Base-by-base conservation (phyloP, 257 asterid species). In the Gentiana macrophylla region DNA sequence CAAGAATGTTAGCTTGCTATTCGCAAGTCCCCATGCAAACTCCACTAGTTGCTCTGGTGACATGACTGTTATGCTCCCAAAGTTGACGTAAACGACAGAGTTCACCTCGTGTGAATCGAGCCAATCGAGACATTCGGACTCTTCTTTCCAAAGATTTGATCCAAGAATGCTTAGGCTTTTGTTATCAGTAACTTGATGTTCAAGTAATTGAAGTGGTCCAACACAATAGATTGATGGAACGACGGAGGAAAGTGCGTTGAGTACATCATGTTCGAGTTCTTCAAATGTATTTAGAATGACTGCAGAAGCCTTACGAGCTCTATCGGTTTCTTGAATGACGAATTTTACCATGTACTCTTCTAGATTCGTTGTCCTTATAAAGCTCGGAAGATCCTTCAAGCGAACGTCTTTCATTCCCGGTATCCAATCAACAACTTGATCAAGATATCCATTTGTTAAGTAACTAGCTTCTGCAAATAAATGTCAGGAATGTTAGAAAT, bases 81-180 rank as follows among this genome's bases (percentile, higher is more conserved):
- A 74, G 32, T 74, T 74, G 57, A 70, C 80, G 67, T 70, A 74
- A 24, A 74, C 68, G 6, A 74, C 74, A 1, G 74, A 74, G 11
- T 67, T 63, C 6, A 58, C 45, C 11, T 60, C 56, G 33, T 70
- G 67, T 1, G 62, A 33, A 5, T 74, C 57, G 1, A 67, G 71
- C 80, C 77, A 74, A 37, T 59, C 58, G 3, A 74, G 52, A 50
- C 74, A 74, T 0, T 70, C 55, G 5, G 64, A 11, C 35, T 70
- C 74, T 55, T 74, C 80, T 67, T 67, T 70, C 80, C 80, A 70
- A 4, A 74, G 68, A 48, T 67, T 74, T 37, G 70, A 66, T 6
- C 71, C 74, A 0, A 70, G 35, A 2, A 45, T 15, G 8, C 33
- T 56, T 34, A 67, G 44, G 1, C 41, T 58, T 11, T 67, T 51